phyloP scores from a whole-genome alignment of 768 basidiomycete genomes.

The Calocybe indica region DNA sequence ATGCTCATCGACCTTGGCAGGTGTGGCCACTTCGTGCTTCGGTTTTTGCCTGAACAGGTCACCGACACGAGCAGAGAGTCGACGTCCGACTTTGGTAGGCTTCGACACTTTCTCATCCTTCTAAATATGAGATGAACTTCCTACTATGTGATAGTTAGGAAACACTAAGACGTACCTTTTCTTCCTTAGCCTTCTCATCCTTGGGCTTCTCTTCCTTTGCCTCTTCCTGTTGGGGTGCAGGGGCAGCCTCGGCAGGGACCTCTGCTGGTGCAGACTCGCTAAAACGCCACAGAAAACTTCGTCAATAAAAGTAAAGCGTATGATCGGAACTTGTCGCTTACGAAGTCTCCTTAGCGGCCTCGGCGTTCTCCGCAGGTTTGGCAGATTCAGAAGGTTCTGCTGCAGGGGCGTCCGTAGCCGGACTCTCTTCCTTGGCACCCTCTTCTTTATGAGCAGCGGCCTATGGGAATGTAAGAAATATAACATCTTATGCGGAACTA shows the following conservation, averaged over 20 bases:
- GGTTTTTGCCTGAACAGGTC: slow-evolving; percentile 78
- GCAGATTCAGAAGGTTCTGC: slow-evolving; percentile 26
- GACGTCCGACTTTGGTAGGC: slow-evolving; percentile 67
- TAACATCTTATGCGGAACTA: slow-evolving; percentile 25
- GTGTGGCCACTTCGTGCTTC: slow-evolving; percentile 56
- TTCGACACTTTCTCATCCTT: slow-evolving; percentile 41
- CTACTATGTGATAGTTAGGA: background rate
- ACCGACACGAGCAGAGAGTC: slow-evolving; percentile 77
- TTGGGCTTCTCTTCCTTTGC: slow-evolving; percentile 38
- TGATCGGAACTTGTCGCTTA: no score
- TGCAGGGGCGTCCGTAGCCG: slow-evolving; percentile 25
- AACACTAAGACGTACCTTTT: slow-evolving; percentile 40
- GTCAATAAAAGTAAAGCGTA: slow-evolving; percentile 6
- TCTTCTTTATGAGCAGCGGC: slow-evolving; percentile 37
- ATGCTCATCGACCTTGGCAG: slow-evolving; percentile 84
- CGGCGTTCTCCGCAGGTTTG: slow-evolving; percentile 38
- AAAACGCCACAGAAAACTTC: background rate
- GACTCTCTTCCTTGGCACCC: slow-evolving; percentile 26
- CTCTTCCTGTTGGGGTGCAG: slow-evolving; percentile 31
- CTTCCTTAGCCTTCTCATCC: slow-evolving; percentile 50
- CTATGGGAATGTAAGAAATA: slow-evolving; percentile 10
- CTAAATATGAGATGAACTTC: slow-evolving; percentile 6
- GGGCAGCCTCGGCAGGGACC: slow-evolving; percentile 27
- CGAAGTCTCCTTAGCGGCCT: slow-evolving; percentile 58
- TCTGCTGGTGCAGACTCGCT: slow-evolving; percentile 18